Base-by-base conservation (phyloP, 257 asterid genomes). In the Hygrophila difformis region DNA sequence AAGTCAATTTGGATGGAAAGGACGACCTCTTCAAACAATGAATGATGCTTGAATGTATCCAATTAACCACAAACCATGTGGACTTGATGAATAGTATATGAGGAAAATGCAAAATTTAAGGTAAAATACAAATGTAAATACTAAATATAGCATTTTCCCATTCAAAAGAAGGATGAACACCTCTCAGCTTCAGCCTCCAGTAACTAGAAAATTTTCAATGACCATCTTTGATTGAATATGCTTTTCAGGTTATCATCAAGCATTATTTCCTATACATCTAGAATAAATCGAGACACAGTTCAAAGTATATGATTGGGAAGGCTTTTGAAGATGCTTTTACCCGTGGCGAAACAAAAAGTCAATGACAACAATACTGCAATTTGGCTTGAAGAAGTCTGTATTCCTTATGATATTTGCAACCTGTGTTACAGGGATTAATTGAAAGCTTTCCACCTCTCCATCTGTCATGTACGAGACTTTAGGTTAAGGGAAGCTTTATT, bases 361-460 rank as follows among this genome's bases (percentile, higher is more conserved):
- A n/a, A 75, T 84, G 26, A 88, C 65, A 52, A 88, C 97, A 26
- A 88, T 78, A 48, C 69, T 84, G 78, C 95, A 88, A 44, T 88
- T 88, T 24, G 81, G 78, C 75, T 88, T 84, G 72, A 49, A 84
- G 44, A 64, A 61, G 0, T 55, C 40, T 18, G 89, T 78, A 56
- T 62, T 67, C 56, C 65, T 57, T 33, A 88, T 68, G 67, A 82
- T 69, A 55, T 73, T 72, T 24, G 97, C 94, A 60, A 78, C 93
- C 46, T 65, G 68, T 37, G 74, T 51, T 18, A 81, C 61, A 6
- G 84, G 81, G 56, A 84, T 55, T 51, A 81, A 59, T 61, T 58
- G 69, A 62, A 88, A 88, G 81, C 97, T 88, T 56, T 75, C 97
- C 56, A 88, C 97, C 76, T 88, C 95, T 50, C 94, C 97, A 65